Evolutionary conservation across 495 filamentous ascomycete species (phyloP), one percentile per base, ranked within the genome.

Genomic region (Xanthoparmelia taractica): DNA sequence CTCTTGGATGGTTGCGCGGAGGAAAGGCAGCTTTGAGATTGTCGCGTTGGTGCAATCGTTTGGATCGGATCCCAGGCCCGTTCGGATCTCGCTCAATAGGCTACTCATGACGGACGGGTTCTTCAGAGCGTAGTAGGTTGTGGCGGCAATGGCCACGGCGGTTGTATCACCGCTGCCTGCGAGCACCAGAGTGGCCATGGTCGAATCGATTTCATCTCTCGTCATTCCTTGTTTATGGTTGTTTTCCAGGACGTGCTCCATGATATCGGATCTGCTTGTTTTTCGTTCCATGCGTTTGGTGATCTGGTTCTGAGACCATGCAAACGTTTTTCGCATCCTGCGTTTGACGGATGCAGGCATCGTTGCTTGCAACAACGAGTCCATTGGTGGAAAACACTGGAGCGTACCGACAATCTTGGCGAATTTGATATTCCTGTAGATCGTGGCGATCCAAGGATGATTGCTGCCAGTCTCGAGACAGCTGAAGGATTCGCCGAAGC

Each of bases 401-500:
- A 40, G 45, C 34, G 27, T 40, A n/a, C 58, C 17, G 38, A 47
- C 29, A 12, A 57, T 33, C 25, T 29, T 56, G 25, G 56, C 1
- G 12, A 18, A 5, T 15, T 63, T 31, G 29, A 74, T 62, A 60
- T 40, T 71, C 61, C 61, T 70, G 72, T 2, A 33, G 33, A 76
- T 70, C 6, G 61, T 65, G 7, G 82, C 72, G 29, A 43, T 84
- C 8, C 67, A 69, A 59, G 79, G 75, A 58, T 78, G 74, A 34
- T 73, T 71, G 0, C 73, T 72, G n/a, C 76, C 67, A 15, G 78
- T 65, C 8, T 41, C 38, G 38, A 85, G 74, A 58, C 76, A 79
- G 40, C 76, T 72, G 50, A 85, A 79, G 0, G 80, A 71, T 60
- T 83, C 79, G 0, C 78, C 79, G 63, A 84, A 84, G 1, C 76